Percentiles rank a stretch among this genome's conserved stretches.
These are phyloP conservation scores for Beauveria bassiana DNA, from an alignment of 2,329 filamentous ascomycete genomes.

Conservation along the genomic window DNA sequence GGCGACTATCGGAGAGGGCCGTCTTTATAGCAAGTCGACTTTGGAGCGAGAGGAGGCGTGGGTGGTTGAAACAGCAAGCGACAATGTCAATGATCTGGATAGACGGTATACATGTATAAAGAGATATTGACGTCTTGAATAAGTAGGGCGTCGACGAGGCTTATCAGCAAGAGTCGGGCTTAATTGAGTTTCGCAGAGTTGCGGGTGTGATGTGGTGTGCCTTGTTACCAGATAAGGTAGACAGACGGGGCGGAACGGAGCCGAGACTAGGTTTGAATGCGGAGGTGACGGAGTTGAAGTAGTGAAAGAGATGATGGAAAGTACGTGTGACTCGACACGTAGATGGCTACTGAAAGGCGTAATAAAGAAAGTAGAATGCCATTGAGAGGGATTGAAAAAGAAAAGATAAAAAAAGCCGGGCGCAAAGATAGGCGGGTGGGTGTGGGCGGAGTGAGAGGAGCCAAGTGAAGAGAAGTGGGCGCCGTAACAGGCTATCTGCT, in stretches of 20 bases:
- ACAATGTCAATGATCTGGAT: background rate
- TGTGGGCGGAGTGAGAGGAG: slow-evolving; percentile 5
- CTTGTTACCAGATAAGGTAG: background rate
- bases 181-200: background rate
- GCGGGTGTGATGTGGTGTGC: background rate
- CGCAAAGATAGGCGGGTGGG: slow-evolving; percentile 2
- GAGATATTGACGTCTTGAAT: background rate
- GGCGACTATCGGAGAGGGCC: background rate
- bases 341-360: background rate
- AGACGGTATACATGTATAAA: background rate
- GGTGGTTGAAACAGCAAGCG: background rate
- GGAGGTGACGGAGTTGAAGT: background rate
- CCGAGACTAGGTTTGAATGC: background rate
- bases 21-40: background rate
- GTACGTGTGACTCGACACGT: background rate
- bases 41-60: background rate
- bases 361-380: background rate
- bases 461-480: background rate
- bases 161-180: background rate
- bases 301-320: background rate
- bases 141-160: background rate
- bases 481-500: background rate
- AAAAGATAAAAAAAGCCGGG: background rate
- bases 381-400: background rate
- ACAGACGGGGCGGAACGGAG: background rate